These are phyloP conservation scores for Hortaea werneckii DNA, from an alignment of 2,329 filamentous ascomycete genomes.

Conservation along the genomic window DNA sequence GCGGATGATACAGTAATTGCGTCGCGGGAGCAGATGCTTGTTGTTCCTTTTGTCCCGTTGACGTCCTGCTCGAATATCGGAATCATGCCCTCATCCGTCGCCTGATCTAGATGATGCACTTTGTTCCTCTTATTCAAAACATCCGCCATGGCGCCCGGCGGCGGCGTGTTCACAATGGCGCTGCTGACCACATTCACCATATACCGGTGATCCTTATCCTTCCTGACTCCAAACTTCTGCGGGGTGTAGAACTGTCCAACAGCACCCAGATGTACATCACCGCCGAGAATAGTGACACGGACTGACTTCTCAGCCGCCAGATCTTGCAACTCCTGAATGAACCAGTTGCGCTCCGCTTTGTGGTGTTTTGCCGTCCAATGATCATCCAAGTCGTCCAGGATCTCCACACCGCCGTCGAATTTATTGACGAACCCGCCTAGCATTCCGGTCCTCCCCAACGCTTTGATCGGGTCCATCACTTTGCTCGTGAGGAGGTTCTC, in stretches of 20 bases:
- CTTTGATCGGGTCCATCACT: slow-evolving; percentile 80
- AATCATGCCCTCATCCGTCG: slow-evolving; percentile 93
- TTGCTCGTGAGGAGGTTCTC: slow-evolving; percentile 68
- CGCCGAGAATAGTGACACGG: slow-evolving; percentile 82
- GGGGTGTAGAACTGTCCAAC: slow-evolving; percentile 94
- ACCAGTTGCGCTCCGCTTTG: slow-evolving; percentile 75
- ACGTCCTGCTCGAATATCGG: slow-evolving; percentile 84
- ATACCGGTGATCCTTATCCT: slow-evolving; percentile 88
- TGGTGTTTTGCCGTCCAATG: slow-evolving; percentile 97
- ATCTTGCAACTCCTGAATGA: slow-evolving; percentile 87
- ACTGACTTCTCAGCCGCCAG: slow-evolving; percentile 87
- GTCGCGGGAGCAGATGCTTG: slow-evolving; percentile 72
- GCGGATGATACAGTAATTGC: slow-evolving; percentile 93
- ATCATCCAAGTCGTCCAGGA: slow-evolving; percentile 85
- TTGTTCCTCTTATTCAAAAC: slow-evolving; percentile 89
- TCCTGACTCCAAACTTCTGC: slow-evolving; percentile 63
- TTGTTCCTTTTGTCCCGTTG: slow-evolving; percentile 87
- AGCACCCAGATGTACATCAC: slow-evolving; percentile 86
- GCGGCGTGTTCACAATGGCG: slow-evolving; percentile 85
- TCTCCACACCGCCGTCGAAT: slow-evolving; percentile 84
- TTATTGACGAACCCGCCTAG: slow-evolving; percentile 74
- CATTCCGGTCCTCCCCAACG: slow-evolving; percentile 69
- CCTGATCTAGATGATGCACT: slow-evolving; percentile 50
- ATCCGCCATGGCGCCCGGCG: slow-evolving; percentile 78
- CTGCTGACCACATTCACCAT: slow-evolving; percentile 95